Base-by-base conservation (phyloP, 2,329 filamentous ascomycete genomes). In the Calonectria fujianensis region DNA sequence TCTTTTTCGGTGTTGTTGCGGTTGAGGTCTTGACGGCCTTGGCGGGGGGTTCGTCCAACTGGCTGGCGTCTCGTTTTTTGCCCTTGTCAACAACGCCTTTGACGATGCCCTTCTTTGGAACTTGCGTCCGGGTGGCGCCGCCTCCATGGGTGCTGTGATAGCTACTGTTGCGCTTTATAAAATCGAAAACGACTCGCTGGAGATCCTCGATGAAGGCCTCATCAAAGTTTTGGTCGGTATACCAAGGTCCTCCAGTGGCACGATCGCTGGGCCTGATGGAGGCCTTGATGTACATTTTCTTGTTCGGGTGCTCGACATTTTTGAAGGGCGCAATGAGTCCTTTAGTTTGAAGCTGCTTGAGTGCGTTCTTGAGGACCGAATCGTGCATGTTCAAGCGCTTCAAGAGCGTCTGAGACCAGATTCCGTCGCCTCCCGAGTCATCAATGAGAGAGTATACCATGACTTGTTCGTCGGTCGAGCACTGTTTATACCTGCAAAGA, bases 211-310 rank as follows among this genome's bases (percentile, higher is more conserved):
- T 96, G 83, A 99, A 95, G 73, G 94, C 94, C 77, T 94, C 93
- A 85, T 99, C 97, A 16, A 98, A 90, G 77, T 96, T 94, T 68
- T 95, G 95, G 76, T 98, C 96, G 10, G 95, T 96, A 84, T 97
- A 98, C 95, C 96, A 99, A 11, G 95, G 94, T 2, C 97, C 97
- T 63, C 97, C 97, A 0, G 96, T 98, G 61, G 97, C 95, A 75
- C 97, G 94, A 76, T 98, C 96, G 69, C 94, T 95, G 0, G 97
- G 96, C 14, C 93, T 92, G 75, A 99, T 91, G 76, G 93, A 93
- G 69, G 93, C 92, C 82, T 98, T 93, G 90, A 99, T 98, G 89
- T 97, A 99, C 91, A 98, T 98, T 86, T 98, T 98, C 83, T 97
- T 94, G 78, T 93, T 94, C 35, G 95, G 95, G 82, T 94, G 93